Base-by-base conservation (phyloP, 2,329 filamentous ascomycete genomes). In the Rhinocladiella mackenziei region DNA sequence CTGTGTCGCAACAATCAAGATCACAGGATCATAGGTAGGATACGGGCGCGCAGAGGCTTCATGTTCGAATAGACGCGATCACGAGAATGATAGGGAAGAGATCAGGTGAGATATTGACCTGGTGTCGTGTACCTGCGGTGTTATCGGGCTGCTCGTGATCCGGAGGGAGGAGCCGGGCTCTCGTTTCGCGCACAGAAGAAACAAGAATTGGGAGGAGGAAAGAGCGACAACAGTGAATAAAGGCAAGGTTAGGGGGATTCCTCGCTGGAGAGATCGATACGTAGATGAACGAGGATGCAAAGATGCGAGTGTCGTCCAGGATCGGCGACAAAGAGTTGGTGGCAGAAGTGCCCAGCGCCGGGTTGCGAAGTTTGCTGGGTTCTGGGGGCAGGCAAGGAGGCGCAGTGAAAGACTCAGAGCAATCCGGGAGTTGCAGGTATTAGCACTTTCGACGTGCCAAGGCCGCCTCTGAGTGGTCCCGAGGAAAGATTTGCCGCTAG, bases 1-100 rank as follows among this genome's bases (percentile, higher is more conserved):
- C 45, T 48, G 39, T 23, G 44, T 48, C 38, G 45, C 45, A 45
- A 48, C 41, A 45, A 39, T n/a, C 26, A 49, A 28, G 20, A 45
- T 28, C 22, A 39, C 25, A 19, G 32, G 33, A 25, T 41, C 37
- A 49, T 43, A 13, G 9, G 45, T 30, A 26, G 25, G 29, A 29
- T 34, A 14, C 13, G 5, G 22, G 39, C 36, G 45, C 50, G 46
- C 37, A 39, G 31, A 44, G 39, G 32, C 36, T 43, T 53, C 50
- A 53, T 53, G 19, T 39, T 43, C 38, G 26, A 19, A 20, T 13
- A 22, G 37, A 23, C 34, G 30, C 33, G 18, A 32, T 39, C 17
- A 30, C 14, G 35, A 15, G 19, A 37, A 39, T 30, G 43, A 32
- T 13, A 22, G 36, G 10, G 10, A 8, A 14, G 28, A n/a, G 8